Percentiles rank a stretch among this genome's conserved stretches.
These are phyloP conservation scores for Cudoniella acicularis DNA, from an alignment of 495 filamentous ascomycete species.

Conservation along the genomic window DNA sequence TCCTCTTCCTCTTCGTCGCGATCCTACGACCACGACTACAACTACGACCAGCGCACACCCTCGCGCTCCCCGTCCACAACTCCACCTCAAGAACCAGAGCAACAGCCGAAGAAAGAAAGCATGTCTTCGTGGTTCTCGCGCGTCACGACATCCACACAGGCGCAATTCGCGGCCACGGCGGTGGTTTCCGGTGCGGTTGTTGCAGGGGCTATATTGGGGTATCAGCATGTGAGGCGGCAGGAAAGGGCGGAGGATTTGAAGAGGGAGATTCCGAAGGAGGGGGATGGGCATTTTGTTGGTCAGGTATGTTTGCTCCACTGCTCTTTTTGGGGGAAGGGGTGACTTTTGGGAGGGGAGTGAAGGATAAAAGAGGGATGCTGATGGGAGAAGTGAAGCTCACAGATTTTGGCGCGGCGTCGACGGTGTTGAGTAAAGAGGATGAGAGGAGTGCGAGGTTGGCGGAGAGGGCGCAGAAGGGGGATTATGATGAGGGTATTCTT, in stretches of 20 bases:
- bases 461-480: constrained; percentile 73
- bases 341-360: background rate
- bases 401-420: constrained; percentile 65
- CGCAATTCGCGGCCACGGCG: constrained; percentile 73
- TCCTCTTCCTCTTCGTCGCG: background rate
- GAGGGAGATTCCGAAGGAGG: constrained; percentile 57
- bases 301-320: constrained; percentile 10
- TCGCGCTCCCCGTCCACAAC: background rate
- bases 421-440: constrained; percentile 66
- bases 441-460: constrained; percentile 72
- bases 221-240: constrained; percentile 60
- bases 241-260: constrained; percentile 66
- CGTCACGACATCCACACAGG: constrained; percentile 34
- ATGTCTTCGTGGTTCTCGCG: constrained; percentile 59
- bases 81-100: background rate
- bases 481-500: constrained; percentile 78
- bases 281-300: constrained; percentile 11
- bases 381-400: constrained; percentile 59
- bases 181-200: constrained; percentile 72
- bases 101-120: constrained; percentile 16
- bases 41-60: background rate
- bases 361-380: constrained; percentile 9
- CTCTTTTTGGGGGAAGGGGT: background rate
- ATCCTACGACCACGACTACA: background rate
- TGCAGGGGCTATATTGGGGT: constrained; percentile 66